Conservation (phyloP, 176 grass and related monocot genomes). For the barley (Hordeum vulgare) region DNA sequence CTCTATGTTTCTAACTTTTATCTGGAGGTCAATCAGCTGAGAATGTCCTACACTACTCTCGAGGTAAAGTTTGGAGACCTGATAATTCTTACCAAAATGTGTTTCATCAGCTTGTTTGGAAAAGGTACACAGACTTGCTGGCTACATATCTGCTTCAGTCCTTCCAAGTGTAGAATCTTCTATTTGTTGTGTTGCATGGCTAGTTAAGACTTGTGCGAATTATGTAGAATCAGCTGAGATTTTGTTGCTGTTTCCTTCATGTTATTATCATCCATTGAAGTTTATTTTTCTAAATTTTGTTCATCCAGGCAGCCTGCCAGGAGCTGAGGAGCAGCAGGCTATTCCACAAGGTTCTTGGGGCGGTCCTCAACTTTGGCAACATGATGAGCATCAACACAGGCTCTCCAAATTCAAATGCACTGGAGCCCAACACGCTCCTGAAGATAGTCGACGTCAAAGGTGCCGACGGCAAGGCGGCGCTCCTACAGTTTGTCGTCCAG, state of each 20-base stretch:
- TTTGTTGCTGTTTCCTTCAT: neutral
- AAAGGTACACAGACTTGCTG: neutral
- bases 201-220: neutral
- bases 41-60: constrained; percentile 59
- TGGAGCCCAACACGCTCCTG: constrained; percentile 82
- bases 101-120: neutral
- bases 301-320: constrained; percentile 66
- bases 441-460: constrained; percentile 84
- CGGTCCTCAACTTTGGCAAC: constrained; percentile 69
- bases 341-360: constrained; percentile 73
- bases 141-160: neutral
- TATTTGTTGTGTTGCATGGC: neutral
- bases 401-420: constrained; percentile 47
- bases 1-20: constrained; percentile 80
- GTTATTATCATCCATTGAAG: neutral
- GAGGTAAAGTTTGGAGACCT: constrained; percentile 39
- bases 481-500: constrained; percentile 65
- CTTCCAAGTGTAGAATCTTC: neutral
- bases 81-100: neutral
- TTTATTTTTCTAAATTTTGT: neutral
- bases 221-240: neutral
- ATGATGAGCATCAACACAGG: constrained; percentile 56
- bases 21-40: constrained; percentile 73
- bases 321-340: constrained; percentile 73
- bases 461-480: constrained; percentile 67